Conservation (phyloP, 208 protist species). For the Entamoeba dispar region DNA sequence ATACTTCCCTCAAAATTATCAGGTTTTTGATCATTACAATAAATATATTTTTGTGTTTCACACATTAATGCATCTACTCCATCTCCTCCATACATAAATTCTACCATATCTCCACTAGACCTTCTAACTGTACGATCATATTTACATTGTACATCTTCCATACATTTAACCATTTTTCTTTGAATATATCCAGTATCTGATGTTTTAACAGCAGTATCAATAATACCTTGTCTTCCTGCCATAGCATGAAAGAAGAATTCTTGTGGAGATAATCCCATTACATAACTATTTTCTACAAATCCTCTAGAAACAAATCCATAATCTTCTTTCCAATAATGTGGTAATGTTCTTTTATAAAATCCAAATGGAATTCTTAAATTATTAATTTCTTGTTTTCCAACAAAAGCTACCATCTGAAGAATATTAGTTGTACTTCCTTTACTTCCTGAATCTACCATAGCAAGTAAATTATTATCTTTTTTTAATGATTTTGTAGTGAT, state of each 20-base stretch:
- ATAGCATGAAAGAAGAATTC: slow-evolving; percentile 99
- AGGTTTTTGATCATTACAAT: slow-evolving; percentile 8
- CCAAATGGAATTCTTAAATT: slow-evolving; percentile 88
- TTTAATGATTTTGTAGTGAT: slow-evolving; percentile 51
- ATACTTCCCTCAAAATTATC: slow-evolving; percentile 15
- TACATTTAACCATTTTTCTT: slow-evolving; percentile 69
- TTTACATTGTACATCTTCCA: slow-evolving; percentile 71
- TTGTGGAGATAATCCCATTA: slow-evolving; percentile 71
- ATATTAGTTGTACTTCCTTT: slow-evolving; percentile 96
- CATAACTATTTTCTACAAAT: slow-evolving; percentile 91
- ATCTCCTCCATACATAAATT: slow-evolving; percentile 97
- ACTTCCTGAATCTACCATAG: slow-evolving; percentile 81
- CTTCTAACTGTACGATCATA: slow-evolving; percentile 83
- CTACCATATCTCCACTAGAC: slow-evolving; percentile 49
- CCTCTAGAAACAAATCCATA: slow-evolving; percentile 76
- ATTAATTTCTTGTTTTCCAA: slow-evolving; percentile 98
- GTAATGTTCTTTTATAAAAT: slow-evolving; percentile 70
- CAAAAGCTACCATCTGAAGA: slow-evolving; percentile 89
- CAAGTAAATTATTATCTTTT: slow-evolving; percentile 69
- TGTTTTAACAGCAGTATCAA: slow-evolving; percentile 99
- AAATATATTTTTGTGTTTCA: slow-evolving; percentile 38
- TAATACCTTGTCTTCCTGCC: slow-evolving; percentile 89
- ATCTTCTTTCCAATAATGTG: slow-evolving; percentile 91
- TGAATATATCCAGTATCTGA: slow-evolving; percentile 80
- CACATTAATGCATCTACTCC: slow-evolving; percentile 75